Evolutionary conservation across 2,329 filamentous ascomycete species (phyloP).

Genomic region (Trichoderma semiorbis): DNA sequence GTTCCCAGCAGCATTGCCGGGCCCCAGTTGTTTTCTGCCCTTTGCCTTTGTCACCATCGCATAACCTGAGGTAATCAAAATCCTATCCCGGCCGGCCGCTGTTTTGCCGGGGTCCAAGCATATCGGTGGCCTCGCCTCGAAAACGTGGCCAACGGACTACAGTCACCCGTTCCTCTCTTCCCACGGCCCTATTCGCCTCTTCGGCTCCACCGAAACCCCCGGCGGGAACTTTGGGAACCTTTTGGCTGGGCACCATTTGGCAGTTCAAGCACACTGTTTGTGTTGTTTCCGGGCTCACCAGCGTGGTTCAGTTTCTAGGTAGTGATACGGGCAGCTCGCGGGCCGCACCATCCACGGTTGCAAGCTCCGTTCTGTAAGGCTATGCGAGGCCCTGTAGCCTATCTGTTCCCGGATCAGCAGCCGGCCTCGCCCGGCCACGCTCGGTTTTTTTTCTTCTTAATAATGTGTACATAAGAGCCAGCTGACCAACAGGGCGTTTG

Average conservation of each 20-base stretch:
- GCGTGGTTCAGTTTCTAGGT: neutral
- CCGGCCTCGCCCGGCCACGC: constrained; percentile 7
- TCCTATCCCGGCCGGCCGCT: neutral
- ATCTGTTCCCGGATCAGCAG: neutral
- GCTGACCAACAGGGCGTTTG: neutral
- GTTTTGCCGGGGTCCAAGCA: neutral
- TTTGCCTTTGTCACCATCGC: neutral
- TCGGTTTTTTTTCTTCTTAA: neutral
- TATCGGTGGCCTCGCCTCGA: neutral
- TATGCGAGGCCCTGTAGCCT: neutral
- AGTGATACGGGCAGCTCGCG: neutral
- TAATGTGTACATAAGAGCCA: neutral
- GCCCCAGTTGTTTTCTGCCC: neutral
- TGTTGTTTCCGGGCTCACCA: neutral
- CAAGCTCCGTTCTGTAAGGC: neutral
- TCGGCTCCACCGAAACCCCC: neutral
- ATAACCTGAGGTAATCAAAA: neutral
- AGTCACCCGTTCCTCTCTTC: neutral
- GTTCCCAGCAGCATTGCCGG: neutral
- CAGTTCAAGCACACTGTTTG: neutral
- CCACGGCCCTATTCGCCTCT: neutral
- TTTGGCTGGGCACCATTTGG: constrained; percentile 3
- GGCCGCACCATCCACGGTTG: neutral
- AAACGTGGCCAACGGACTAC: neutral
- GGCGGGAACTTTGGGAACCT: constrained; percentile 14